Evolutionary conservation across 805 yeast genomes (phyloP).

Genomic region (Candida incommunis): DNA sequence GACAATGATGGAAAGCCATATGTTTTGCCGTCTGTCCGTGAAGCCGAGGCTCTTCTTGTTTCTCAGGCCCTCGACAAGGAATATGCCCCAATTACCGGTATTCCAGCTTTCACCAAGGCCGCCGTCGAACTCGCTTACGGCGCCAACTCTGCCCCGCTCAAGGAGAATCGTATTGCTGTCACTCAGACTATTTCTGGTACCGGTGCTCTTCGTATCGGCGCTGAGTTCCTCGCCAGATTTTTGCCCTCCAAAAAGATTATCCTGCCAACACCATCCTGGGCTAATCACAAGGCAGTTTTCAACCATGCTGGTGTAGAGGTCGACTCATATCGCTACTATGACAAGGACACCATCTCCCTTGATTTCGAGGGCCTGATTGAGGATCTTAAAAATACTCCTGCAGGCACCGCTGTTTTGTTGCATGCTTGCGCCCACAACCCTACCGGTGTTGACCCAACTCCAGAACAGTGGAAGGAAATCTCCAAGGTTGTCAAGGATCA

Average conservation of each 20-base stretch:
- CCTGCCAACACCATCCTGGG: slow-evolving; percentile 92
- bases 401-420: slow-evolving; percentile 65
- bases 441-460: slow-evolving; percentile 87
- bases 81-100: slow-evolving; percentile 77
- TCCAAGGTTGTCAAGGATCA: slow-evolving; percentile 44
- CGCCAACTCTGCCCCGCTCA: slow-evolving; percentile 42
- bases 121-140: slow-evolving; percentile 65
- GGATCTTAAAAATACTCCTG: slow-evolving; percentile 51
- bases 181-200: slow-evolving; percentile 78
- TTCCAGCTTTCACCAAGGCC: slow-evolving; percentile 46
- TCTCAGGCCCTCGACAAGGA: slow-evolving; percentile 15
- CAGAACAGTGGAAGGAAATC: slow-evolving; percentile 65
- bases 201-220: slow-evolving; percentile 84
- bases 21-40: slow-evolving; percentile 62
- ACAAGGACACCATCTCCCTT: slow-evolving; percentile 51
- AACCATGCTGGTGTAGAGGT: slow-evolving; percentile 52
- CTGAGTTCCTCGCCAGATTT: slow-evolving; percentile 45
- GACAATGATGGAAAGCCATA: slow-evolving; percentile 80
- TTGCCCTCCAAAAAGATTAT: slow-evolving; percentile 38
- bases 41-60: slow-evolving; percentile 34
- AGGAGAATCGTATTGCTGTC: slow-evolving; percentile 45
- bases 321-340: slow-evolving; percentile 76
- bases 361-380: slow-evolving; percentile 54
- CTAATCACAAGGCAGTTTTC: slow-evolving; percentile 82
- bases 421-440: slow-evolving; percentile 99